Evolutionary conservation across 257 asterid genomes (phyloP), one percentile per base, ranked within the genome.

Genomic region (Lycium ferocissimum): DNA sequence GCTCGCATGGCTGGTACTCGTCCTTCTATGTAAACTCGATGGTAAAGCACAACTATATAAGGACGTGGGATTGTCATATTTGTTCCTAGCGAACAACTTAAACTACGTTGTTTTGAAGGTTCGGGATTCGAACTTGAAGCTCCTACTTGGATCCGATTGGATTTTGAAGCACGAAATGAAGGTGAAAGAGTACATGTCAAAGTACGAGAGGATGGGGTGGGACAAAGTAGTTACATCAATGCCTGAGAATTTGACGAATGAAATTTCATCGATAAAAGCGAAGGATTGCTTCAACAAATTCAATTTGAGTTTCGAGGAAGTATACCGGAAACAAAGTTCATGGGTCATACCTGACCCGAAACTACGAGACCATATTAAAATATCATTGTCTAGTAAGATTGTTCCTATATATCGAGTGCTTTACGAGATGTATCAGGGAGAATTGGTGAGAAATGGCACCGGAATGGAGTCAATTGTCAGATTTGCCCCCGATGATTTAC

Each of bases 401-500:
- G 79, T 89, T 5, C 89, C 94, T 10, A 43, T 53, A 67, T 94
- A 94, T 81, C 91, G 82, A 15, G 85, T 1, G 2, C 84, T 91
- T n/a, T 92, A 94, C 82, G 71, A 81, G 65, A 89, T 63, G 67
- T 43, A 91, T 43, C 78, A 90, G 2, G 78, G 80, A 3, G 75
- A 13, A 73, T 2, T 71, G 11, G 11, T 22, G 8, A 72, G 59
- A 81, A 85, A 83, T 15, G 7, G 13, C 61, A 11, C 2, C 0
- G 88, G 86, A n/a, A 33, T 14, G 0, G 94, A 85, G 79, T 62
- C 93, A 11, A 82, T 91, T 81, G 90, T 94, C 90, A 89, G 92
- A 88, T 95, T 85, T 88, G 92, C 94, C 91, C 98, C 98, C 0
- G 98, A 93, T 9, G 98, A 95, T 90, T 79, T 93, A 86, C 86